Conservation (phyloP, 164 flowering plant species). For the Santalum album region DNA sequence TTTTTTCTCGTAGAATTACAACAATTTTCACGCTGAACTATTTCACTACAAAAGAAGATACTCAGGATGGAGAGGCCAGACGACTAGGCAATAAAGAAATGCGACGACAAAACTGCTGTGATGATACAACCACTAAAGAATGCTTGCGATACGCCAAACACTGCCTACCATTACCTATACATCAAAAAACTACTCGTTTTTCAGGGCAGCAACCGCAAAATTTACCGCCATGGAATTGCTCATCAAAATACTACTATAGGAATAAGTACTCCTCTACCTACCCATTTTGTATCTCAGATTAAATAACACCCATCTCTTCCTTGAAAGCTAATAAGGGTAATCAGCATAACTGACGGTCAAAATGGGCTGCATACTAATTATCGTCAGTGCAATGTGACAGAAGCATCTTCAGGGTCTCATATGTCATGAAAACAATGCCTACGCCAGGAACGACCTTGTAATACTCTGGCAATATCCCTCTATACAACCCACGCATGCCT, state of each 20-base stretch:
- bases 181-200: conserved; percentile 6
- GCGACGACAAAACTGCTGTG: background rate
- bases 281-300: conserved; percentile 12
- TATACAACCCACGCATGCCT: conserved; percentile 64
- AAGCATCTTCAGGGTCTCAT: conserved; percentile 61
- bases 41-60: too few relatives aligned
- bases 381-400: conserved; percentile 21
- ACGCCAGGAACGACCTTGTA: conserved; percentile 85
- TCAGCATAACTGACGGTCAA: background rate
- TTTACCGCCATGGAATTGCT: conserved; percentile 31
- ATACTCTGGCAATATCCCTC: conserved; percentile 82
- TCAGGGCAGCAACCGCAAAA: conserved; percentile 39
- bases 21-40: too few relatives aligned
- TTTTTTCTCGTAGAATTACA: too few relatives aligned
- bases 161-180: conserved; percentile 25
- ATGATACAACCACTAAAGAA: conserved; percentile 6
- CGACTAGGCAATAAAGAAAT: too few relatives aligned
- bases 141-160: conserved; percentile 8
- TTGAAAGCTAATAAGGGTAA: background rate
- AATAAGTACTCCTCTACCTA: conserved; percentile 15
- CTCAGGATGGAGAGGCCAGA: too few relatives aligned
- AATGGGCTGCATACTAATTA: conserved; percentile 10
- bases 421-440: conserved; percentile 78
- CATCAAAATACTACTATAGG: background rate
- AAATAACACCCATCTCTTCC: conserved; percentile 1